A percentile compares a stretch with the other conserved stretches of the same genome.
phyloP scores from a whole-genome alignment of 495 filamentous ascomycete species.

The Penicillium antarcticum region DNA sequence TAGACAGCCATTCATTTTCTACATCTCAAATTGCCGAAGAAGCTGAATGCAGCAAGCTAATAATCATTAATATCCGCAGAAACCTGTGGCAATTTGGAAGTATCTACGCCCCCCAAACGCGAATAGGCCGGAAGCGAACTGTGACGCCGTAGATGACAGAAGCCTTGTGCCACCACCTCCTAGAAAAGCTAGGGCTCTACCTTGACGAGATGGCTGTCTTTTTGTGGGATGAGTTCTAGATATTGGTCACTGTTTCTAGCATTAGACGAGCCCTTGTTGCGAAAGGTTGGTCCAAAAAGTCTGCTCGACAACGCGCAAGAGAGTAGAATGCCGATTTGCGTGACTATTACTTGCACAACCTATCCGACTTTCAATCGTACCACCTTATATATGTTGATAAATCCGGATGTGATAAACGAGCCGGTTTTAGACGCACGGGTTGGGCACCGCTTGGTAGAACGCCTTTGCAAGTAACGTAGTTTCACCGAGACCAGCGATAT shows the following conservation, averaged over 20 bases:
- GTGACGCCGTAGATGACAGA: constrained; percentile 1
- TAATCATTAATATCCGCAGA: no score
- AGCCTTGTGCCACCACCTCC: constrained; percentile 12
- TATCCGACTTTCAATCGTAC: constrained; percentile 29
- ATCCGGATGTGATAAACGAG: constrained; percentile 22
- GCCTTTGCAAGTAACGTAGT: constrained; percentile 28
- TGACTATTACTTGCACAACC: constrained; percentile 29
- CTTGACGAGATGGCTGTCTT: constrained; percentile 19
- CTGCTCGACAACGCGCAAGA: constrained; percentile 2
- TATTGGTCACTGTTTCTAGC: background rate
- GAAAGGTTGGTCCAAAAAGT: constrained; percentile 17
- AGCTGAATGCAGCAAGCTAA: constrained; percentile 14
- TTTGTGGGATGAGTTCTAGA: constrained; percentile 19
- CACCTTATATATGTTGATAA: constrained; percentile 11
- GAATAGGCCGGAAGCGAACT: background rate
- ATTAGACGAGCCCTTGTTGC: background rate
- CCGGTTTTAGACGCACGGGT: background rate
- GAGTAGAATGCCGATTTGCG: constrained; percentile 30
- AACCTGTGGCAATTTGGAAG: constrained; percentile 14
- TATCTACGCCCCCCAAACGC: constrained; percentile 15
- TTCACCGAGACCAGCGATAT: constrained; percentile 27
- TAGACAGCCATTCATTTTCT: background rate
- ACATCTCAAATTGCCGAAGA: constrained; percentile 1
- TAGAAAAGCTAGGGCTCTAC: constrained; percentile 16
- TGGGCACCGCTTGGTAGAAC: constrained; percentile 26